Evolutionary conservation across 108 stramenopile species (phyloP).

Genomic region (Pelagomonas calceolata): DNA sequence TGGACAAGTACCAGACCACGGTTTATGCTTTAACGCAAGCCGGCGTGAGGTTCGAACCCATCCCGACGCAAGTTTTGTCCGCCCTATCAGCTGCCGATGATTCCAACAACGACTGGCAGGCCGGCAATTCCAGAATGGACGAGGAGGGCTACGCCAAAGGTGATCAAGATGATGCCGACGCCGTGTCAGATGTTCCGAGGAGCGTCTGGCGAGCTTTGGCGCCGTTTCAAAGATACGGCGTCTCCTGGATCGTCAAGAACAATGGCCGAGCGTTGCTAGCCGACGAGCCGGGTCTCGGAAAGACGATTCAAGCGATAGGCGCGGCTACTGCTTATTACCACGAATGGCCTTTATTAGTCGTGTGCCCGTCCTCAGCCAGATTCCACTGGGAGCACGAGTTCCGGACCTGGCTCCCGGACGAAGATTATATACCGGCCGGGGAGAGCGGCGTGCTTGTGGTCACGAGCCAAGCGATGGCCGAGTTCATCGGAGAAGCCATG

Average conservation of each 20-base stretch:
- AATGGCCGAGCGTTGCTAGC: slow-evolving; percentile 66
- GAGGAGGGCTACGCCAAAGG: no score
- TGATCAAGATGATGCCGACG: no score
- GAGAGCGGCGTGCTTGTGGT: slow-evolving; percentile 45
- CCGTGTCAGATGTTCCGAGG: no score
- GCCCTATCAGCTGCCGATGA: no score
- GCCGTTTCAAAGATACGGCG: not conserved
- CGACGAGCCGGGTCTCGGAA: slow-evolving; percentile 83
- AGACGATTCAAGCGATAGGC: not conserved
- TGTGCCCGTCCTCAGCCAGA: slow-evolving; percentile 67
- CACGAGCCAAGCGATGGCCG: not conserved
- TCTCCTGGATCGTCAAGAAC: not conserved
- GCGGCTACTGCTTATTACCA: slow-evolving; percentile 14
- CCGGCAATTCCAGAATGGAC: no score
- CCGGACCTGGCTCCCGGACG: slow-evolving; percentile 39
- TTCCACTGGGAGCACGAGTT: slow-evolving; percentile 82
- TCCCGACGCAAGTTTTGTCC: no score
- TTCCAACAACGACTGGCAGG: no score
- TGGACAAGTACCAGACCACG: no score
- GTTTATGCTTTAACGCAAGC: no score
- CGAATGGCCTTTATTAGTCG: slow-evolving; percentile 78
- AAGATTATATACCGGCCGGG: slow-evolving; percentile 40
- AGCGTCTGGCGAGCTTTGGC: not conserved
- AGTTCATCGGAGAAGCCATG: not conserved
- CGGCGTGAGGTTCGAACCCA: no score